Evolutionary conservation across 2,329 filamentous ascomycete species (phyloP).

Genomic region (Lachnum nothofagi): DNA sequence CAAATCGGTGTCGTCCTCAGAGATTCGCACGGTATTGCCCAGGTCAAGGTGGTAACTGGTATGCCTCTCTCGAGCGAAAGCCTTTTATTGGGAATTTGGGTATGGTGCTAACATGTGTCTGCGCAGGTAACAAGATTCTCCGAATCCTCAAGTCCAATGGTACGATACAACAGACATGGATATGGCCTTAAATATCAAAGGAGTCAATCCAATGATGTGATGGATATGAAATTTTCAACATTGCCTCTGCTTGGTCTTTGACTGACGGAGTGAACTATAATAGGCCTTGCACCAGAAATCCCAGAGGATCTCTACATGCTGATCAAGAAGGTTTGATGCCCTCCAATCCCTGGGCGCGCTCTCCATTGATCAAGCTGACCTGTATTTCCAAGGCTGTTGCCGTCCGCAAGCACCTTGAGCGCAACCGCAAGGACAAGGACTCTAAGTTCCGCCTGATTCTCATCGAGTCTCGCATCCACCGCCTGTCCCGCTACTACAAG

Average conservation of each 20-base stretch:
- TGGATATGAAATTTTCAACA: constrained; percentile 20
- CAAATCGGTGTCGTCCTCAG: constrained; percentile 98
- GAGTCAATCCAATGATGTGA: constrained; percentile 28
- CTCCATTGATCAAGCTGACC: constrained; percentile 18
- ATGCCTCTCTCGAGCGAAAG: constrained; percentile 38
- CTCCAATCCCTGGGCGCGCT: not conserved
- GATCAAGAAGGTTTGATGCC: constrained; percentile 87
- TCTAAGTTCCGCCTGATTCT: constrained; percentile 99
- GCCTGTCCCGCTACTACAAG: constrained; percentile 99
- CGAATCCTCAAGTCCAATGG: constrained; percentile 96
- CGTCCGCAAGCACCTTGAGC: constrained; percentile 99
- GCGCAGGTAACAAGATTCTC: constrained; percentile 95
- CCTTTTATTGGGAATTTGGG: constrained; percentile 8
- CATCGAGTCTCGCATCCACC: constrained; percentile 99
- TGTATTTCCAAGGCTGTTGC: constrained; percentile 62
- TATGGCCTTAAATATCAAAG: constrained; percentile 29
- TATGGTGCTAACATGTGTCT: constrained; percentile 36
- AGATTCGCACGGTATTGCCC: constrained; percentile 95
- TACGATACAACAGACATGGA: constrained; percentile 53
- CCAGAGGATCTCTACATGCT: constrained; percentile 99
- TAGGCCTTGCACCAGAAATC: constrained; percentile 96
- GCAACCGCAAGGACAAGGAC: constrained; percentile 99
- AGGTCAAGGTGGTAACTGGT: constrained; percentile 97
- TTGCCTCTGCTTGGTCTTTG: constrained; percentile 83
- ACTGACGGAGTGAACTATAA: constrained; percentile 77